Evolutionary conservation across 225 moss, liverwort and hornwort species (phyloP).

Genomic region (Physcomitrium patens): DNA sequence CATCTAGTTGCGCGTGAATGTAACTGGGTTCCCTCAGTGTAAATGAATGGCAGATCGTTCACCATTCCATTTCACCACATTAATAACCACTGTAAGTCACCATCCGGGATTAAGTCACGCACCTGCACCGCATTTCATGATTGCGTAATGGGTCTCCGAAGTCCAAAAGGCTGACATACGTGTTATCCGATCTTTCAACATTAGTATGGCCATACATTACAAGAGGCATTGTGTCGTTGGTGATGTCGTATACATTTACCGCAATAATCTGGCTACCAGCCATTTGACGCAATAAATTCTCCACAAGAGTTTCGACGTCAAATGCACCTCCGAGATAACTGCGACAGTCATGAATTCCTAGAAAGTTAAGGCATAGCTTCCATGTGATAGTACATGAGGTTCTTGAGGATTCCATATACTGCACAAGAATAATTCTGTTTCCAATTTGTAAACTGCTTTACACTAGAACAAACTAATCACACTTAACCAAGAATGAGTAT

Average conservation of each 20-base stretch:
- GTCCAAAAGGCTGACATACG: constrained; percentile 53
- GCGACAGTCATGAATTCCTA: constrained; percentile 22
- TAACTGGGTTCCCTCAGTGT: not conserved
- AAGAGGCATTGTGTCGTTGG: constrained; percentile 60
- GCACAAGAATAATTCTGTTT: not conserved
- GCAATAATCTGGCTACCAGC: constrained; percentile 66
- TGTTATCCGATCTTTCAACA: constrained; percentile 51
- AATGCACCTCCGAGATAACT: constrained; percentile 76
- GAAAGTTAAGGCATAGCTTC: constrained; percentile 1
- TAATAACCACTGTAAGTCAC: not conserved
- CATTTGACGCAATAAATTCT: constrained; percentile 63
- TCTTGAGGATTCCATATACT: not conserved
- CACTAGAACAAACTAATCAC: not conserved
- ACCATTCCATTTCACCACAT: not conserved
- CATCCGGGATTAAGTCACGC: constrained; percentile 21
- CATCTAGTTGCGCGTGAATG: not conserved
- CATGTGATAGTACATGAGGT: not conserved
- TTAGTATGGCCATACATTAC: constrained; percentile 66
- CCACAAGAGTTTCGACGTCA: constrained; percentile 71
- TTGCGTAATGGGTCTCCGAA: constrained; percentile 70
- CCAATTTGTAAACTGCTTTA: not conserved
- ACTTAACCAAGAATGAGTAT: not conserved
- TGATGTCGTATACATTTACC: constrained; percentile 71
- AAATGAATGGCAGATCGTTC: not conserved
- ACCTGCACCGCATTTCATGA: constrained; percentile 84